Conservation (phyloP, 495 filamentous ascomycete species). For the Neurospora tetrasperma region DNA sequence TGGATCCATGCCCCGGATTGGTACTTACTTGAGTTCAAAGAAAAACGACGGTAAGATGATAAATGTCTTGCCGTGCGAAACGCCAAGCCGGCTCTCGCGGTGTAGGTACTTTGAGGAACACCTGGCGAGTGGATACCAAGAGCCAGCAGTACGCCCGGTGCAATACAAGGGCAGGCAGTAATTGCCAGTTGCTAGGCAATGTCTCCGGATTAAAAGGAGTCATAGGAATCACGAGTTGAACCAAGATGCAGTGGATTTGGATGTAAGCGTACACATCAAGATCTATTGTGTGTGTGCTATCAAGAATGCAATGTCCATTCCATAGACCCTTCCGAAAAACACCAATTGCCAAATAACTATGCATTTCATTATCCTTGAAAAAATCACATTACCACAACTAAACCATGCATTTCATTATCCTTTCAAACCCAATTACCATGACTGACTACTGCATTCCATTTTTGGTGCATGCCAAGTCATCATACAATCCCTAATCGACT, state of each 20-base stretch:
- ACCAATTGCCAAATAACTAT: not conserved
- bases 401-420: not conserved
- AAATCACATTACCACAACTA: not conserved
- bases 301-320: not conserved
- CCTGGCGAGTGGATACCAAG: not conserved
- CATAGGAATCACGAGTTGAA: not conserved
- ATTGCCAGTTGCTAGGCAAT: not conserved
- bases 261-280: conserved; percentile 1
- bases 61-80: not conserved
- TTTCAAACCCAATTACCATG: not conserved
- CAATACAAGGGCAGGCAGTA: not conserved
- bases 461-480: not conserved
- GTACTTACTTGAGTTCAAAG: not conserved
- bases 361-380: not conserved
- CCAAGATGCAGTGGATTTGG: not conserved
- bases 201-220: not conserved
- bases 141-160: not conserved
- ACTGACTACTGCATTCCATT: not conserved
- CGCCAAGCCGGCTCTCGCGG: not conserved
- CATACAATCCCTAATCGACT: not conserved
- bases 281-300: not conserved
- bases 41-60: not conserved
- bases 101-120: too few species aligned
- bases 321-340: not conserved
- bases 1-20: not conserved